Conservation (phyloP, 805 yeast genomes). For the Starmerella bombicola region DNA sequence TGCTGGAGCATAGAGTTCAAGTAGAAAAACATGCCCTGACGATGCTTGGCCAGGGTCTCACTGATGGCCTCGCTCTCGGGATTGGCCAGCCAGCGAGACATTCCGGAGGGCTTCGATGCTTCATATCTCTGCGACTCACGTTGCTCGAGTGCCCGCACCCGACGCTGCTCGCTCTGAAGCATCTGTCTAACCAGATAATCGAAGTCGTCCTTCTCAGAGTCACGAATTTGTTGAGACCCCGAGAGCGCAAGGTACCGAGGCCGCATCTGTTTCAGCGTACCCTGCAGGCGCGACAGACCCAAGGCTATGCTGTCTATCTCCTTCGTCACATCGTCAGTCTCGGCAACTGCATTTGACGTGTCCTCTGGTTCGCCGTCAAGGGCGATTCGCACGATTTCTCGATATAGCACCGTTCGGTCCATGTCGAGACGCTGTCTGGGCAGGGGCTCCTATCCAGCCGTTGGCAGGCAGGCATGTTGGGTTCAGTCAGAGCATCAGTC, state of each 20-base stretch:
- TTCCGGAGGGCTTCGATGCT: slow-evolving; percentile 5
- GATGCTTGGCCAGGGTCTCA: slow-evolving; percentile 26
- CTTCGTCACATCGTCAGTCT: slow-evolving; percentile 23
- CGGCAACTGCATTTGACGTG: background rate
- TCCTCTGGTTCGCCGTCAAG: slow-evolving; percentile 11
- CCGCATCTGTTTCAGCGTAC: slow-evolving; percentile 18
- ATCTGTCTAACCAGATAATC: slow-evolving; percentile 31
- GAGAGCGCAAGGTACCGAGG: slow-evolving; percentile 26
- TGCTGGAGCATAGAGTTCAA: slow-evolving; percentile 26
- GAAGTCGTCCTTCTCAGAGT: slow-evolving; percentile 30
- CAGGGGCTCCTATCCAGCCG: too few relatives aligned
- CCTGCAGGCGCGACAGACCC: slow-evolving; percentile 15
- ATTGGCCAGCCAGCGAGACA: slow-evolving; percentile 21
- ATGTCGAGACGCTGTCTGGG: too few relatives aligned
- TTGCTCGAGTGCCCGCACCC: slow-evolving; percentile 21
- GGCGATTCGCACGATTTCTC: slow-evolving; percentile 23
- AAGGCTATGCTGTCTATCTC: slow-evolving; percentile 23
- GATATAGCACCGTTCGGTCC: slow-evolving; percentile 23
- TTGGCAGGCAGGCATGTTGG: too few relatives aligned
- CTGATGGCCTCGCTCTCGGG: slow-evolving; percentile 23
- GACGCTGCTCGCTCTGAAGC: slow-evolving; percentile 27
- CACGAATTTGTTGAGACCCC: slow-evolving; percentile 25
- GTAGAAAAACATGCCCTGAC: slow-evolving; percentile 30
- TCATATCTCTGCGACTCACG: slow-evolving; percentile 13
- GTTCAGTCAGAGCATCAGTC: too few relatives aligned